These are phyloP conservation scores for Haplosporangium sp. DNA, from an alignment of 371 early-diverging fungal genomes.

Conservation along the genomic window DNA sequence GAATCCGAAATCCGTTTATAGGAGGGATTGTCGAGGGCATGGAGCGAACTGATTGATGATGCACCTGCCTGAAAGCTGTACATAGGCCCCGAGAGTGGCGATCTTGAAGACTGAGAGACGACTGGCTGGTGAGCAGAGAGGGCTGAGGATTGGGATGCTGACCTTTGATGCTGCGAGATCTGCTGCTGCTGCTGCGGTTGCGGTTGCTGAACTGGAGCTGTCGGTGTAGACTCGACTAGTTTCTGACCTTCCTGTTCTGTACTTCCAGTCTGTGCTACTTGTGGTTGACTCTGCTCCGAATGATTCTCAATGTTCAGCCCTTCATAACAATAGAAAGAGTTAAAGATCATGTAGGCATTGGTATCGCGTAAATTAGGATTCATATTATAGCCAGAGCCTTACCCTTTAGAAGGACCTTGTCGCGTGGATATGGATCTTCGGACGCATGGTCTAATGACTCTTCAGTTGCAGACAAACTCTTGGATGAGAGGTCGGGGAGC, in stretches of 20 bases:
- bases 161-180: conserved; percentile 30
- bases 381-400: background rate
- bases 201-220: conserved; percentile 19
- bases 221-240: background rate
- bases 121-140: conserved; percentile 21
- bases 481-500: conserved; percentile 33
- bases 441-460: conserved; percentile 13
- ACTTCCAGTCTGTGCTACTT: background rate
- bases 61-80: conserved; percentile 37
- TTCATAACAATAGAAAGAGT: background rate
- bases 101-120: conserved; percentile 23
- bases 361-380: too few relatives aligned
- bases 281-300: conserved; percentile 21
- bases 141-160: conserved; percentile 41
- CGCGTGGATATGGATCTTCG: conserved; percentile 40
- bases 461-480: conserved; percentile 16
- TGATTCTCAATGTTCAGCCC: conserved; percentile 31
- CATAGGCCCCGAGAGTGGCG: conserved; percentile 41
- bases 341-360: background rate
- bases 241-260: conserved; percentile 14
- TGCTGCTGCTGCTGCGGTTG: conserved; percentile 17
- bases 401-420: conserved; percentile 35
- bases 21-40: conserved; percentile 27
- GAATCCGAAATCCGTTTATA: conserved; percentile 45
- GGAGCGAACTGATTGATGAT: conserved; percentile 40